Percentiles rank a stretch among this genome's conserved stretches.
phyloP scores from a whole-genome alignment of 2,329 filamentous ascomycete genomes.

The Botryosphaeria dothidea region DNA sequence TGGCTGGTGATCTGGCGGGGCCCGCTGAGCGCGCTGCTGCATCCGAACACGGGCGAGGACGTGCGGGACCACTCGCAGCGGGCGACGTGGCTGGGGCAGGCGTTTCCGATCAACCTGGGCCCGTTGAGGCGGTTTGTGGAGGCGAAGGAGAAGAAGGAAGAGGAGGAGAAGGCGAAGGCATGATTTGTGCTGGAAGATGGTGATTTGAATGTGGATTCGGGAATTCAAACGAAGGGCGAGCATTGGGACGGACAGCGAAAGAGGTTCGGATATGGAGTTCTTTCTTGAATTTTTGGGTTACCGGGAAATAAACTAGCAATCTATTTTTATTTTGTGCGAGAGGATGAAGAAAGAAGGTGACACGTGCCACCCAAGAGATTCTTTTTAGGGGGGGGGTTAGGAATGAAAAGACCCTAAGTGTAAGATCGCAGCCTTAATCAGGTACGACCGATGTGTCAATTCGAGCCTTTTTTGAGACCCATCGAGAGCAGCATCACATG shows the following conservation, averaged over 20 bases:
- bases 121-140: conserved; percentile 43
- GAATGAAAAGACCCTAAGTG: too few relatives aligned
- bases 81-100: conserved; percentile 74
- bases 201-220: not conserved
- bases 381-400: too few relatives aligned
- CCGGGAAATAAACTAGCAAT: not conserved
- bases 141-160: not conserved
- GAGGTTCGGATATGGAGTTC: too few relatives aligned
- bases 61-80: conserved; percentile 65
- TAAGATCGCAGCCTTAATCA: too few relatives aligned
- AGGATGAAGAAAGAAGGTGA: not conserved
- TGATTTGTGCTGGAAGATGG: not conserved
- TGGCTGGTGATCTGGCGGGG: conserved; percentile 84
- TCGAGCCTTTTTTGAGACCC: too few relatives aligned
- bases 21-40: conserved; percentile 74
- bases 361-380: not conserved
- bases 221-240: not conserved
- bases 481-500: not conserved
- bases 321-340: not conserved
- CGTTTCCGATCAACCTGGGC: conserved; percentile 60
- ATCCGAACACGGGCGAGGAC: conserved; percentile 76
- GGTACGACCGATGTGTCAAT: too few relatives aligned
- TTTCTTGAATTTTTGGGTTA: not conserved
- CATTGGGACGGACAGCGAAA: not conserved
- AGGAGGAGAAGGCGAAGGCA: conserved; percentile 1